These are phyloP conservation scores for Clavispora fructus DNA, from an alignment of 805 yeast genomes.

Conservation along the genomic window DNA sequence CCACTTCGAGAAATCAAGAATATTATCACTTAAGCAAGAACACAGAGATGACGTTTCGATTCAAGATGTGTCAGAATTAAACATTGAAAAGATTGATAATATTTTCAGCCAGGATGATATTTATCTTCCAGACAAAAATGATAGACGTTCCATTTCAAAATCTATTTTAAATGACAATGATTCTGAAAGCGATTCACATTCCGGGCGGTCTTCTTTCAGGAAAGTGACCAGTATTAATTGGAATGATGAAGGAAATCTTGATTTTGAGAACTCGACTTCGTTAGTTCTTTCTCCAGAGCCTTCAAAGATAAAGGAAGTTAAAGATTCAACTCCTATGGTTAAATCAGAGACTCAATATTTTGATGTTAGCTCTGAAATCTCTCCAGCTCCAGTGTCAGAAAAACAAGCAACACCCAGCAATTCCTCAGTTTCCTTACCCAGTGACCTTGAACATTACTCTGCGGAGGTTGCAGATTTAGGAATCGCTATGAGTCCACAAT, in stretches of 20 bases:
- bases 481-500: conserved; percentile 37
- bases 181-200: conserved; percentile 13
- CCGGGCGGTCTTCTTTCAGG: conserved; percentile 12
- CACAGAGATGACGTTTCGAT: conserved; percentile 21
- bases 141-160: neutral
- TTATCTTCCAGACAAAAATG: conserved; percentile 1
- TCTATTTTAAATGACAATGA: neutral
- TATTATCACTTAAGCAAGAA: neutral
- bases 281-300: neutral
- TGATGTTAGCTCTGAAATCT: conserved; percentile 16
- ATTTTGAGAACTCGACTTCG: conserved; percentile 21
- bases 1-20: neutral
- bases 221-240: conserved; percentile 36
- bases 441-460: conserved; percentile 34
- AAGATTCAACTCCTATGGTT: neutral
- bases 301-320: neutral
- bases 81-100: conserved; percentile 33
- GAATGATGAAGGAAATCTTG: conserved; percentile 33
- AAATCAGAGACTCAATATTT: conserved; percentile 19
- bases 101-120: conserved; percentile 24
- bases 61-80: conserved; percentile 36
- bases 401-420: neutral
- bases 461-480: conserved; percentile 41
- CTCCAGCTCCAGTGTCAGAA: neutral
- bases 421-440: conserved; percentile 28